phyloP scores from a whole-genome alignment of 192 early-diverging fungal genomes.

The Kickxella alabastrina region DNA sequence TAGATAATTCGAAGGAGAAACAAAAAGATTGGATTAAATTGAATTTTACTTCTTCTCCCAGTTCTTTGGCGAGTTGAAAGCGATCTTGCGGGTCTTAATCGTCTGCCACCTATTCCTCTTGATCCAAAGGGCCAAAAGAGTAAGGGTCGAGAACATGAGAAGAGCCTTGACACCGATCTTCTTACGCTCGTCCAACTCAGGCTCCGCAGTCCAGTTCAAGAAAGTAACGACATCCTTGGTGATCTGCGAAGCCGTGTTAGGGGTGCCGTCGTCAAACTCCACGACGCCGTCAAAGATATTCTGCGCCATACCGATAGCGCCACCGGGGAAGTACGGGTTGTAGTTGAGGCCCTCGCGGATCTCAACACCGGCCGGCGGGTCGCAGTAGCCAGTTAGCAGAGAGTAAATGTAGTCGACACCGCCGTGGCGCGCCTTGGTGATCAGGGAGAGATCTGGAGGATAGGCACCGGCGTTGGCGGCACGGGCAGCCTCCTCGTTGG shows the following conservation, averaged over 20 bases:
- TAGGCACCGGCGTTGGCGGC: constrained; percentile 93
- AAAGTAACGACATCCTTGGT: constrained; percentile 95
- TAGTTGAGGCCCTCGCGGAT: constrained; percentile 95
- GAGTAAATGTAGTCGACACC: constrained; percentile 94
- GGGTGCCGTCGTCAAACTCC: constrained; percentile 96
- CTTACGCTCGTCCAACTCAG: constrained; percentile 96
- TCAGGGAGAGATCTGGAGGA: constrained; percentile 94
- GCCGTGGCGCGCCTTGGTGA: constrained; percentile 91
- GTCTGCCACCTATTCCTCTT: constrained; percentile 92
- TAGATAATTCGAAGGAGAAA: no score
- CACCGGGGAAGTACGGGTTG: constrained; percentile 99
- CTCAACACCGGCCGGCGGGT: constrained; percentile 89
- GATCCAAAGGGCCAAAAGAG: constrained; percentile 76
- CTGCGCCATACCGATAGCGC: constrained; percentile 95
- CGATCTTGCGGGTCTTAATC: constrained; percentile 92
- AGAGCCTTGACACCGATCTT: constrained; percentile 91
- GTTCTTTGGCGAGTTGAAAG: constrained; percentile 60
- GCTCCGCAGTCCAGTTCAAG: constrained; percentile 94
- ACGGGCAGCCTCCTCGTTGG: constrained; percentile 95
- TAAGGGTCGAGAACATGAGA: constrained; percentile 64
- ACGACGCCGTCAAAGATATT: constrained; percentile 89
- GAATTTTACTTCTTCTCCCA: no score
- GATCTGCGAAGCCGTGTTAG: constrained; percentile 92
- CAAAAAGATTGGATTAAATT: no score
- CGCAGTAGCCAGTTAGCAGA: constrained; percentile 90